Evolutionary conservation across 441 rosid genomes (phyloP), one percentile per base, ranked within the genome.

Genomic region (Eruca vesicaria): DNA sequence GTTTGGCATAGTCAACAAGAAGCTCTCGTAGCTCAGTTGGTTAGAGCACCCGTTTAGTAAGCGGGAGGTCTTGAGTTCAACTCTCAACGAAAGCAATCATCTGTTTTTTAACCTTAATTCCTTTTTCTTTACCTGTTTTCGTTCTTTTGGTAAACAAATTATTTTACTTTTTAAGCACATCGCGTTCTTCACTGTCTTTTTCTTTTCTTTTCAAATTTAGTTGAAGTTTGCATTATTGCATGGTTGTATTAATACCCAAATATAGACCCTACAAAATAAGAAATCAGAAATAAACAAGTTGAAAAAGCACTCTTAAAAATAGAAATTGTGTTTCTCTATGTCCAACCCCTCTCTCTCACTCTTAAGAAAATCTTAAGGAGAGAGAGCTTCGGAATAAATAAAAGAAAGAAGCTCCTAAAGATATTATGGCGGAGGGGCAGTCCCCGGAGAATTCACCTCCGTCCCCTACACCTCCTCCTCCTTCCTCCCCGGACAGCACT

Each of bases 41-140:
- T 91, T 96, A 93, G 97, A 90, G 92, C 97, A 91, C 92, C 98
- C 91, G 97, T 86, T 89, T 88, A 90, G 95, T 92, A 92, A 91
- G 94, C 93, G 89, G 94, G 92, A 96, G 95, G 98, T 91, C 94
- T 93, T 96, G 97, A 91, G 98, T 93, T 90, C 92, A 43, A 93
- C 89, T 91, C 94, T 90, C 93, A 93, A 88, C 83, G 86, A 90
- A 83, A 90, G 71, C 66, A 72, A 0, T 1, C 14, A 5, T 43
- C 48, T 12, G 2, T 14, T 14, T 5, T 45, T 15, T 11, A 28
- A 28, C 5, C 6, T 43, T 43, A 5, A n/a, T 45, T 45, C 16
- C 19, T 7, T 38, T 2, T 45, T 45, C 15, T 43, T 6, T 15
- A 5, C 32, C 32, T 29, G 32, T 29, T 29, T 5, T 16, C 35